Evolutionary conservation across 2,329 filamentous ascomycete genomes (phyloP).

Genomic region (Salinomyces thailandicus): DNA sequence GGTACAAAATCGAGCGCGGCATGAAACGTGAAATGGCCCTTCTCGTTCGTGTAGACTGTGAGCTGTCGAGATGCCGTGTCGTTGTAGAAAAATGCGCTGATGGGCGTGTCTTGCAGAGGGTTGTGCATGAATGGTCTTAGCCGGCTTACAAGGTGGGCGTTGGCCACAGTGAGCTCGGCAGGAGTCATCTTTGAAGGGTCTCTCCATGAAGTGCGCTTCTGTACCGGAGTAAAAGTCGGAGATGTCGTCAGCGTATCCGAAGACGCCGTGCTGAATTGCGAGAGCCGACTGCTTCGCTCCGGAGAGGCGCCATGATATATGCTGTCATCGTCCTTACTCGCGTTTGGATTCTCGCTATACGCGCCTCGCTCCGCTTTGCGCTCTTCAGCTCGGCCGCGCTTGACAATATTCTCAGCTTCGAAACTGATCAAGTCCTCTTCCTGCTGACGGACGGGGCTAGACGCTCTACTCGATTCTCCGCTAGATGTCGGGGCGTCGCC

Average conservation of each 20-base stretch:
- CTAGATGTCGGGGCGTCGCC: slow-evolving; percentile 28
- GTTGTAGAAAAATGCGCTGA: slow-evolving; percentile 95
- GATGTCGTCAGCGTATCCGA: slow-evolving; percentile 10
- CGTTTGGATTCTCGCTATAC: slow-evolving; percentile 58
- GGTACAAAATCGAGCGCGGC: slow-evolving; percentile 82
- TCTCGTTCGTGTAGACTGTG: slow-evolving; percentile 74
- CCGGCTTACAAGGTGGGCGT: slow-evolving; percentile 77
- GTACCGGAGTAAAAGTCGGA: slow-evolving; percentile 18
- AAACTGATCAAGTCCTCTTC: slow-evolving; percentile 59
- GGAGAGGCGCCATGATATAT: slow-evolving; percentile 23
- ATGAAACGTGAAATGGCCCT: slow-evolving; percentile 75
- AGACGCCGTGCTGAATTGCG: slow-evolving; percentile 13
- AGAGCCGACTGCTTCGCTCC: slow-evolving; percentile 5
- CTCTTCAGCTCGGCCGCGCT: slow-evolving; percentile 59
- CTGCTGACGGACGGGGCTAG: slow-evolving; percentile 32
- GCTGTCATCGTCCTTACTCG: slow-evolving; percentile 34
- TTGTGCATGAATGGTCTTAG: slow-evolving; percentile 84
- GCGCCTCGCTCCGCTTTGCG: slow-evolving; percentile 52
- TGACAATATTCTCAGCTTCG: slow-evolving; percentile 68
- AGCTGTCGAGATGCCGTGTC: slow-evolving; percentile 69
- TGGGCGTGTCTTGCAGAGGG: slow-evolving; percentile 62
- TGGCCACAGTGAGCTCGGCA: slow-evolving; percentile 66
- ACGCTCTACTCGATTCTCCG: slow-evolving; percentile 32
- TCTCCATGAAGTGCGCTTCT: slow-evolving; percentile 41
- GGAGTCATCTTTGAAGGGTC: slow-evolving; percentile 55